These are phyloP conservation scores for Tetrahymena malaccensis DNA, from an alignment of 73 alveolate species.

Conservation along the genomic window DNA sequence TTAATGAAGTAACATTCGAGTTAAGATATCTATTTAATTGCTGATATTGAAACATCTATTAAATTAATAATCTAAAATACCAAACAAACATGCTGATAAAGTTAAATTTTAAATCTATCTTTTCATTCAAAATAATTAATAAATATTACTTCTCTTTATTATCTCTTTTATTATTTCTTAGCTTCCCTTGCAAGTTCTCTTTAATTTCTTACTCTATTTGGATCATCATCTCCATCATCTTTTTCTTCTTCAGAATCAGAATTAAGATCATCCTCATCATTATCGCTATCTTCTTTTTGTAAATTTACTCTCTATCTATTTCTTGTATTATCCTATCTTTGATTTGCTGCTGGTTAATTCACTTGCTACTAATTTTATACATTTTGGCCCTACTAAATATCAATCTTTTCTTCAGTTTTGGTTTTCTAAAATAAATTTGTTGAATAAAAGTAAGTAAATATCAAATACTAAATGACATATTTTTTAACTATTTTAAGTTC, in stretches of 20 bases:
- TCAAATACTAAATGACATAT: not conserved
- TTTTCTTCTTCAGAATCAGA: constrained; percentile 17
- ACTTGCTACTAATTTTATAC: not conserved
- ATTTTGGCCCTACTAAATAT: not conserved
- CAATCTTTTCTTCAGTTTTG: not conserved
- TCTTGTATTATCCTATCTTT: not conserved
- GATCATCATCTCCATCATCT: constrained; percentile 10
- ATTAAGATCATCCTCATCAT: constrained; percentile 9
- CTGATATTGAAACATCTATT: no score
- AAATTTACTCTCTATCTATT: not conserved
- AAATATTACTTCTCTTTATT: constrained; percentile 20
- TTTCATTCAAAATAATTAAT: not conserved
- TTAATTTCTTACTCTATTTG: constrained; percentile 22
- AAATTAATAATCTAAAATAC: no score
- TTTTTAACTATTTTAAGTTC: not conserved
- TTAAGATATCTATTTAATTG: no score
- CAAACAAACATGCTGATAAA: not conserved
- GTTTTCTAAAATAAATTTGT: not conserved
- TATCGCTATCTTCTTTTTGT: not conserved
- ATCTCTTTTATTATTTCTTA: constrained; percentile 43
- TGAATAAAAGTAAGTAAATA: not conserved
- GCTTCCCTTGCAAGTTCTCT: constrained; percentile 55
- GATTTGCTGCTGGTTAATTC: not conserved
- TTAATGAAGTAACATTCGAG: not conserved
- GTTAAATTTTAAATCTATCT: no score